Base-by-base conservation (phyloP, 805 yeast species). In the Ascoidea tarda region DNA sequence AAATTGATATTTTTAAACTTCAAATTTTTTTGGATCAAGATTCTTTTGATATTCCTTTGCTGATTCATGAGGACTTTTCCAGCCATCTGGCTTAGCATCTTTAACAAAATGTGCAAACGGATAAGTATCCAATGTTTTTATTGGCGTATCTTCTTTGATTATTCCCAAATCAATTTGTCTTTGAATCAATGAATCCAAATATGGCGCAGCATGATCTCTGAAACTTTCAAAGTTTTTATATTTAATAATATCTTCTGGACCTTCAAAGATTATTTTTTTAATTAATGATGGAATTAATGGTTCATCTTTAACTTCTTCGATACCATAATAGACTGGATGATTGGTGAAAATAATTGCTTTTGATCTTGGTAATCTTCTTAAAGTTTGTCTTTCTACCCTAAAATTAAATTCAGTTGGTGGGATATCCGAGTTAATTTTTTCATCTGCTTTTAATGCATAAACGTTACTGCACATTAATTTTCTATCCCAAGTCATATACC, bases 261-360 rank as follows among this genome's bases (percentile, higher is more conserved):
- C 87, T 62, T 82, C 87, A 56, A 67, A 77, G 42, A 83, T 67
- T 50, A 81, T 78, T 59, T 80, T 82, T 60, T 76, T 75, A 50
- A 83, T 63, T 50, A 83, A 68, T 0, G 85, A 77, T 6, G 89
- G 88, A 32, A 85, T 77, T 60, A 82, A 64, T 3, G 95, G 91
- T 61, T 84, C 88, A 60, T 85, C 89, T 56, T 85, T 84, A 78
- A 85, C 79, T 60, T 86, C 91, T 46, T 84, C 90, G 47, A 85
- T 78, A 2, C 84, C 77, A 64, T 85, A 85, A 62, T 82, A 84
- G n/a, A 82, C 72, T 5, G 89, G 90, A 62, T 83, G 90, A 62
- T 83, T 83, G 32, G 88, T 80, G 69, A 83, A 83, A 50, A 83
- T 78, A 55, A 83, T 78, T 2, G 88, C 88, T 49, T 70, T 60